A percentile compares a stretch with the other conserved stretches of the same genome.
These are phyloP conservation scores for Ormosia emarginata DNA, from an alignment of 306 rosid genomes.

Conservation along the genomic window DNA sequence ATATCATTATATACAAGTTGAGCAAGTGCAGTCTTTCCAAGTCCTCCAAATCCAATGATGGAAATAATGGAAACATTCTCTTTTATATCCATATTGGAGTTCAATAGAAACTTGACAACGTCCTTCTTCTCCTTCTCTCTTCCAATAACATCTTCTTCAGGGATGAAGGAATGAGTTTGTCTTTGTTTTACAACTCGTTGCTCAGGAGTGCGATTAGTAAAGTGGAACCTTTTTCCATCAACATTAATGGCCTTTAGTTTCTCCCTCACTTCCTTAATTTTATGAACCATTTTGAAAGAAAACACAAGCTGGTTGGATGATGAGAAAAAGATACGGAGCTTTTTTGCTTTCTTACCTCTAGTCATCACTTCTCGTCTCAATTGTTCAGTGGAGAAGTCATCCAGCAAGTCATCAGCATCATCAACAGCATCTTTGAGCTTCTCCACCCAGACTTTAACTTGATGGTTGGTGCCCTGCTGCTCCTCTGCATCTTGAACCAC, in stretches of 20 bases:
- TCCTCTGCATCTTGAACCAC: conserved; percentile 5
- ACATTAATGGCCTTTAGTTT: not conserved
- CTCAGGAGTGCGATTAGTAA: not conserved
- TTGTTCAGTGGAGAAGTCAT: not conserved
- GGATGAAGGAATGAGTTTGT: not conserved
- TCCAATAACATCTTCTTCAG: not conserved
- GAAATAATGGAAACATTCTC: not conserved
- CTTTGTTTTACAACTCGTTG: not conserved
- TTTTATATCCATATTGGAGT: not conserved
- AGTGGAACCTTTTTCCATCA: not conserved
- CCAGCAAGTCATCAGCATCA: not conserved
- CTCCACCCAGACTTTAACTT: not conserved
- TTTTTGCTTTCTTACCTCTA: too few relatives aligned
- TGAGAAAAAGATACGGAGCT: too few relatives aligned
- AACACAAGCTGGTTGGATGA: too few relatives aligned
- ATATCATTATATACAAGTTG: not conserved
- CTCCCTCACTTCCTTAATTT: not conserved
- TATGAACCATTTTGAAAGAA: too few relatives aligned
- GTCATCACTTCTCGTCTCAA: not conserved
- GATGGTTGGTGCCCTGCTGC: not conserved
- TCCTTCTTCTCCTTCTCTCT: not conserved
- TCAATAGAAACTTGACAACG: not conserved
- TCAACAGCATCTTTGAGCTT: not conserved
- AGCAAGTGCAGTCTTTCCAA: conserved; percentile 22
- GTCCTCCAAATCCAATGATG: conserved; percentile 10